Percentiles rank a stretch among this genome's conserved stretches.
Evolutionary conservation across 2,329 filamentous ascomycete species (phyloP).

Genomic region (Ceratocystis destructans): DNA sequence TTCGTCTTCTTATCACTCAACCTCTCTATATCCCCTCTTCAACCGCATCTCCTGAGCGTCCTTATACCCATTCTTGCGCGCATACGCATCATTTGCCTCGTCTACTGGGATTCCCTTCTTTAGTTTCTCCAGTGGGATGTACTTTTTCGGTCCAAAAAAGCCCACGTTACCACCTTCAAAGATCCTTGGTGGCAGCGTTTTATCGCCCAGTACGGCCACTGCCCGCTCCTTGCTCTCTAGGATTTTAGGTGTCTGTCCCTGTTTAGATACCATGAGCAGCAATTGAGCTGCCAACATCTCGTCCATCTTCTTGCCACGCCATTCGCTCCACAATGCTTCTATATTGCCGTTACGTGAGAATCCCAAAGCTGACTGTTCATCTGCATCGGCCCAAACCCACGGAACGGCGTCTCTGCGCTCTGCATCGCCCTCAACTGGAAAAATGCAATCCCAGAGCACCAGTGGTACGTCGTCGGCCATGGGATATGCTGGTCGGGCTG

Average conservation of each 20-base stretch:
- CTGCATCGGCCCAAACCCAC: conserved; percentile 64
- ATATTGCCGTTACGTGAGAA: conserved; percentile 53
- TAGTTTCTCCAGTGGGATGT: conserved; percentile 42
- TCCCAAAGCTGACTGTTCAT: conserved; percentile 45
- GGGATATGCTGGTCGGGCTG: conserved; percentile 69
- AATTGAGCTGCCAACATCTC: conserved; percentile 68
- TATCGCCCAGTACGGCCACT: conserved; percentile 12
- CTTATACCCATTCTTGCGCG: conserved; percentile 45
- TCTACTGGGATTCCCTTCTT: conserved; percentile 35
- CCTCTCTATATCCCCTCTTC: conserved; percentile 24
- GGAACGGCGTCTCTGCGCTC: conserved; percentile 44
- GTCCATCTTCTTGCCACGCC: conserved; percentile 78
- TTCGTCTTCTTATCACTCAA: conserved; percentile 13
- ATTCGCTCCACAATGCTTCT: conserved; percentile 66
- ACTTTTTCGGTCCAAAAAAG: conserved; percentile 29
- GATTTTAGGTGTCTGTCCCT: conserved; percentile 24
- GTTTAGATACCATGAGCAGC: conserved; percentile 44
- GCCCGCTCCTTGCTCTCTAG: conserved; percentile 6
- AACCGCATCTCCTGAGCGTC: conserved; percentile 36
- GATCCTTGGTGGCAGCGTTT: conserved; percentile 21
- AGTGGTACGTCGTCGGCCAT: conserved; percentile 85
- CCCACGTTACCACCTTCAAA: conserved; percentile 45
- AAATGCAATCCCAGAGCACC: conserved; percentile 92
- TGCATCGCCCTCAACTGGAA: conserved; percentile 34
- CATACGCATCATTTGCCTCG: conserved; percentile 47